A percentile compares a stretch with the other conserved stretches of the same genome.
These are phyloP conservation scores for Wickerhamomyces sp. DNA, from an alignment of 1,139 yeast genomes.

Conservation along the genomic window DNA sequence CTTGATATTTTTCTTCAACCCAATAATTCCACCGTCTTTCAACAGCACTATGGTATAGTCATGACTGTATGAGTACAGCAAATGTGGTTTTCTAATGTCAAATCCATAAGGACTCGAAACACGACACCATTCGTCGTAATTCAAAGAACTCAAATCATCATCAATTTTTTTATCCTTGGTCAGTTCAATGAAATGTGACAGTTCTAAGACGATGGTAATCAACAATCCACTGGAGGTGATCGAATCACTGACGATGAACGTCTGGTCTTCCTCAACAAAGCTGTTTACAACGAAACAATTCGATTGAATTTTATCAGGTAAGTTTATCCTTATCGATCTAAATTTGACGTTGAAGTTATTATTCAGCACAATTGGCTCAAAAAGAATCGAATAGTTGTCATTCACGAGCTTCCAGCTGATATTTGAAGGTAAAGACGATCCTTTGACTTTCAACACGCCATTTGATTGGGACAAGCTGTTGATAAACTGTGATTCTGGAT, in stretches of 20 bases:
- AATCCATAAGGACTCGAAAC: conserved; percentile 71
- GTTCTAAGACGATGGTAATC: conserved; percentile 26
- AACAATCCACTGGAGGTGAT: conserved; percentile 31
- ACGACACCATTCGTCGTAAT: conserved; percentile 47
- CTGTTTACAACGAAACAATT: conserved; percentile 18
- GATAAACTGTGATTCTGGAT: conserved; percentile 17
- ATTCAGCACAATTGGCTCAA: conserved; percentile 20
- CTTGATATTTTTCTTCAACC: conserved; percentile 36
- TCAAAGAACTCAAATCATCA: conserved; percentile 11
- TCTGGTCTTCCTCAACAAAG: conserved; percentile 7
- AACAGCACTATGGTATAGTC: conserved; percentile 48
- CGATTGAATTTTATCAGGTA: conserved; percentile 23
- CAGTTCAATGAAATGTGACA: conserved; percentile 24
- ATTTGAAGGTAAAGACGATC: conserved; percentile 7
- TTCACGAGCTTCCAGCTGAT: conserved; percentile 16
- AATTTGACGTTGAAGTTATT: conserved; percentile 15
- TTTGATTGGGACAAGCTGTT: conserved; percentile 11
- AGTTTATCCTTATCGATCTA: conserved; percentile 19
- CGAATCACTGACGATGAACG: conserved; percentile 25
- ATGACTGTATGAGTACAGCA: conserved; percentile 42
- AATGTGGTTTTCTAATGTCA: conserved; percentile 60
- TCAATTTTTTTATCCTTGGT: conserved; percentile 6
- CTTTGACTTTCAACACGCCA: conserved; percentile 8
- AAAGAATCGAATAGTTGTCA: conserved; percentile 12
- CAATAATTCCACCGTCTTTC: conserved; percentile 66